Percentiles rank a stretch among this genome's conserved stretches.
These are phyloP conservation scores for Delonix regia DNA, from an alignment of 306 rosid genomes.

Conservation along the genomic window DNA sequence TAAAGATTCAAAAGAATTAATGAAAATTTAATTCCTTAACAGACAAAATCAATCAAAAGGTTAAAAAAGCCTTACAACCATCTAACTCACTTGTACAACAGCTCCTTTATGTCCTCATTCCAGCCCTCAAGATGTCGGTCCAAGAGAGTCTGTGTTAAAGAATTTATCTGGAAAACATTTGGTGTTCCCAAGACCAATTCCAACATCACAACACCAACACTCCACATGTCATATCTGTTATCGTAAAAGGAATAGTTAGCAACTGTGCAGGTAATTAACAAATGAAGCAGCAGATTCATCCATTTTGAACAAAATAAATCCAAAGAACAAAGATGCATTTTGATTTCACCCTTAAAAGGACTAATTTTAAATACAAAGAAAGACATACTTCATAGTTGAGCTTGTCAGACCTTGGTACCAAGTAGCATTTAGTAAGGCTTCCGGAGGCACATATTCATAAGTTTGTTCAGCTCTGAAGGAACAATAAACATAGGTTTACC, in stretches of 20 bases:
- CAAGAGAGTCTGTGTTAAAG: conserved; percentile 74
- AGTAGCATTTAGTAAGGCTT: conserved; percentile 81
- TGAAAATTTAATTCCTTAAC: background rate
- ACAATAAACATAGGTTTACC: conserved; percentile 33
- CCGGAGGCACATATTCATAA: conserved; percentile 85
- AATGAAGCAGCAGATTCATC: conserved; percentile 20
- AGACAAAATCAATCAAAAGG: conserved; percentile 7
- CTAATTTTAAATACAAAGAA: conserved; percentile 16
- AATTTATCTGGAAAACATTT: conserved; percentile 76
- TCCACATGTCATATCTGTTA: conserved; percentile 96
- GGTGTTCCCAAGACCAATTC: conserved; percentile 91
- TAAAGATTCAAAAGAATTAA: conserved; percentile 18
- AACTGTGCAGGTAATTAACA: conserved; percentile 16
- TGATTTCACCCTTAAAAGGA: conserved; percentile 7
- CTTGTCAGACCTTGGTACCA: conserved; percentile 79
- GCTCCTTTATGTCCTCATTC: conserved; percentile 81
- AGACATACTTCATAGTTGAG: conserved; percentile 78
- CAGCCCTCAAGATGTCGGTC: conserved; percentile 89
- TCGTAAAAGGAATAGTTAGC: conserved; percentile 32
- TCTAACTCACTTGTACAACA: conserved; percentile 77
- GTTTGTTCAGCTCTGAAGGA: conserved; percentile 86
- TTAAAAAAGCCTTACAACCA: background rate
- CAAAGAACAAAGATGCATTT: background rate
- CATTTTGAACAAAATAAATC: background rate
- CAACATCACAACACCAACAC: conserved; percentile 92